phyloP scores from a whole-genome alignment of 495 filamentous ascomycete genomes.

The Jackrogersella minutella region DNA sequence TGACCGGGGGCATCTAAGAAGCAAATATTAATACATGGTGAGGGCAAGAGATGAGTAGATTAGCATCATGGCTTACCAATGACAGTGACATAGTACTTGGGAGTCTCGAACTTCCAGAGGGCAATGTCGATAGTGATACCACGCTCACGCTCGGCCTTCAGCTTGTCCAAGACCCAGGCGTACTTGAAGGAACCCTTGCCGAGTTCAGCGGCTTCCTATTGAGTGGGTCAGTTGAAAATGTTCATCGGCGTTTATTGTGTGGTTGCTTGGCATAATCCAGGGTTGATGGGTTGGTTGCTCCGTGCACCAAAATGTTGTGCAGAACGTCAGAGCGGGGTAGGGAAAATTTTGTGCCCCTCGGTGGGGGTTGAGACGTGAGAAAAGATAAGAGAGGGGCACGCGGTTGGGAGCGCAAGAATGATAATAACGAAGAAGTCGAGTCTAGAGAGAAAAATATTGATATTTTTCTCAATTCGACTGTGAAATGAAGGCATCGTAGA shows the following conservation, averaged over 20 bases:
- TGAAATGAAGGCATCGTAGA: background rate
- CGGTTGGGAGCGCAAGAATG: constrained; percentile 38
- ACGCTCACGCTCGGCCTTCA: constrained; percentile 99
- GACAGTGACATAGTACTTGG: constrained; percentile 98
- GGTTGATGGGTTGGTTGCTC: constrained; percentile 41
- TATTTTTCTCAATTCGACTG: background rate
- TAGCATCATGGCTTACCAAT: constrained; percentile 75
- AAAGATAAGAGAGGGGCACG: constrained; percentile 35
- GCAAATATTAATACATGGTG: constrained; percentile 26
- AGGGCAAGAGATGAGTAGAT: constrained; percentile 13
- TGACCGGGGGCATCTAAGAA: constrained; percentile 91
- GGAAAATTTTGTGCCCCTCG: constrained; percentile 48
- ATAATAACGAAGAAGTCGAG: constrained; percentile 16
- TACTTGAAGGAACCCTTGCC: constrained; percentile 99
- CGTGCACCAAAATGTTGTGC: constrained; percentile 43
- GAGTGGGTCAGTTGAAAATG: constrained; percentile 40
- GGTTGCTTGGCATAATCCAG: constrained; percentile 17
- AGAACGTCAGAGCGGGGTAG: constrained; percentile 45
- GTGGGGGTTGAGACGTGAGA: constrained; percentile 35
- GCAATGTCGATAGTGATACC: constrained; percentile 99
- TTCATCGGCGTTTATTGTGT: background rate
- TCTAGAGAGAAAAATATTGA: constrained; percentile 5
- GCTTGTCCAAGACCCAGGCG: constrained; percentile 99
- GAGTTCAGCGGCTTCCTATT: constrained; percentile 96
- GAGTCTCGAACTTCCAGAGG: constrained; percentile 99